Evolutionary conservation across 2,329 filamentous ascomycete genomes (phyloP), one percentile per base, ranked within the genome.

Genomic region (Colletotrichum echinochloae): DNA sequence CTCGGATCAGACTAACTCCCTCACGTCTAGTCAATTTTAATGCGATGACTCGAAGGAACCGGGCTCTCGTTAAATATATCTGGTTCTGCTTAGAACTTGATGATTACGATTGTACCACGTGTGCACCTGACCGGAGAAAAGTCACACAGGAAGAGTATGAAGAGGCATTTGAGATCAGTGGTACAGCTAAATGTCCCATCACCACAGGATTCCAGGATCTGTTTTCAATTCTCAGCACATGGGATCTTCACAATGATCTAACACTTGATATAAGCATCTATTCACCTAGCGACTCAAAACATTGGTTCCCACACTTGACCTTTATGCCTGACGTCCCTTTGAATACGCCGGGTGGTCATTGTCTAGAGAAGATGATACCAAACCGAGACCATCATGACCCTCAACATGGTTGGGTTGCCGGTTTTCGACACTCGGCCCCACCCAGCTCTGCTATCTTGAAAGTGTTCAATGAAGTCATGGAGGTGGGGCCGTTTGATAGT

Each of bases 11-110:
- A 67, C 66, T 78, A 51, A 79, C 77, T 37, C 72, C 68, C 62
- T 74, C 75, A 56, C 75, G 77, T 44, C 66, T 80, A 65, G 72
- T 55, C 55, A 64, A 78, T 52, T 77, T 79, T 66, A 48, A 65
- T 67, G 72, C 70, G 3, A 79, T 79, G 71, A 71, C 70, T 61
- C 65, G 72, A 72, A 79, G 77, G 39, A 79, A 77, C 65, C 76
- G 74, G 46, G 67, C 67, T 72, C 73, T 76, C 63, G 74, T 78
- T 37, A 35, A 68, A 20, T 77, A 77, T 61, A 74, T 79, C 44
- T 78, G 77, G 77, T 65, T 78, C 62, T 78, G 74, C 70, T 71
- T 77, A 56, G 77, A 79, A 72, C 76, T 79, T 55, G 68, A 76
- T 39, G 72, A 75, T 28, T 79, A 79, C 60, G 75, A 76, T 67